Conservation (phyloP, 108 stramenopile genomes). For the Conticribra weissflogii region DNA sequence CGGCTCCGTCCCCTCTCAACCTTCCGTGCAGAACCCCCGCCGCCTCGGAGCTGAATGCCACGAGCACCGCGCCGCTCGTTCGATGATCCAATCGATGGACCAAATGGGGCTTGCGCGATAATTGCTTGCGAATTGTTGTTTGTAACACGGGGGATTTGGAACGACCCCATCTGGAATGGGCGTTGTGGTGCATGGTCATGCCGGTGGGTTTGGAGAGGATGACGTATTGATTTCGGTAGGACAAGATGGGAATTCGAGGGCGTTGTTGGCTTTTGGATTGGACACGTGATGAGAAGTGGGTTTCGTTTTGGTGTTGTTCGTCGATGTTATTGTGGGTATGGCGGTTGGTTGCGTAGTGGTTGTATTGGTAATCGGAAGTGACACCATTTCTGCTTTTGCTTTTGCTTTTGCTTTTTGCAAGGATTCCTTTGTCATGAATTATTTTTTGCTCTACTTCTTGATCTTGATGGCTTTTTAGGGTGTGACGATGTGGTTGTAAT, state of each 20-base stretch:
- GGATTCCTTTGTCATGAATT: no score
- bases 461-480: no score
- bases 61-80: constrained; percentile 68
- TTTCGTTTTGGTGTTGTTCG: no score
- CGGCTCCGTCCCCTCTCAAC: constrained; percentile 33
- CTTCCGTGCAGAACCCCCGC: constrained; percentile 50
- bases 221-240: constrained; percentile 62
- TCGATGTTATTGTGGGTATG: no score
- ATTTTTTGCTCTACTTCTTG: no score
- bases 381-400: no score
- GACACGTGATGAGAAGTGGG: no score
- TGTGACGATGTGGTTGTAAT: no score
- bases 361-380: no score
- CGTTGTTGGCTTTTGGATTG: no score
- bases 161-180: constrained; percentile 15
- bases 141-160: constrained; percentile 46
- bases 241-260: constrained; percentile 55
- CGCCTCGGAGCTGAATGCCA: constrained; percentile 66
- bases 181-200: constrained; percentile 57
- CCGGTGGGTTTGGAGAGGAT: constrained; percentile 74
- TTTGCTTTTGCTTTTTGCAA: no score
- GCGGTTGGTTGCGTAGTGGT: no score
- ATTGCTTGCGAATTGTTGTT: constrained; percentile 59
- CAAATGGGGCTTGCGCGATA: constrained; percentile 65
- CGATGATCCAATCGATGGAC: constrained; percentile 84